Evolutionary conservation across 78 protist species (phyloP).

Genomic region (Chrysochromulina parva): DNA sequence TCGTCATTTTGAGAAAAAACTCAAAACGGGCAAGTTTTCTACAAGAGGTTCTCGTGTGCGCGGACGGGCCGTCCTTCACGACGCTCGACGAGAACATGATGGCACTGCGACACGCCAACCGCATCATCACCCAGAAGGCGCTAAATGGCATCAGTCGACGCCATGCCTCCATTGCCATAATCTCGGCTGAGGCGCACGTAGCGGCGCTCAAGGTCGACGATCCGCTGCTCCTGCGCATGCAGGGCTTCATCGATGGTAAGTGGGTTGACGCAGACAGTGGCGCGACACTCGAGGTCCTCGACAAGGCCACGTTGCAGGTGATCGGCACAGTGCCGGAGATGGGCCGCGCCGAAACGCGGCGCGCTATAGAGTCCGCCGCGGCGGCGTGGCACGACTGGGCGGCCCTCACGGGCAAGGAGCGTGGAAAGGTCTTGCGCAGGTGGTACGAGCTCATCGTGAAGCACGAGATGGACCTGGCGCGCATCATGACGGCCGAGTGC

Average conservation of each 20-base stretch:
- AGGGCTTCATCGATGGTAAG: neutral
- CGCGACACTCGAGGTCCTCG: neutral
- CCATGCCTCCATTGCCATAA: too few relatives aligned
- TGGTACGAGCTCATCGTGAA: neutral
- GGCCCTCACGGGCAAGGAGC: neutral
- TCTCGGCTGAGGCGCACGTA: neutral
- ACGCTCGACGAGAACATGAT: too few relatives aligned
- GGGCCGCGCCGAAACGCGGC: neutral
- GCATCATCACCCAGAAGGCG: too few relatives aligned
- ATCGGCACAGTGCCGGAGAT: neutral
- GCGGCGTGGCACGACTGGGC: neutral
- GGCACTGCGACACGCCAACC: too few relatives aligned
- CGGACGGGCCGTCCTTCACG: too few relatives aligned
- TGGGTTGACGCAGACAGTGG: neutral
- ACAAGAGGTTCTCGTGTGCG: too few relatives aligned
- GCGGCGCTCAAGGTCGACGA: neutral
- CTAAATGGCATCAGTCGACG: too few relatives aligned
- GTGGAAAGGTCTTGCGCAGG: neutral
- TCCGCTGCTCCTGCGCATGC: neutral
- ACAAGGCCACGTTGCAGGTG: neutral
- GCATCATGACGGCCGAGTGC: conserved; percentile 31
- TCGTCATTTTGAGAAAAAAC: too few relatives aligned
- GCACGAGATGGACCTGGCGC: conserved; percentile 17
- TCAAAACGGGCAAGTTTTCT: too few relatives aligned
- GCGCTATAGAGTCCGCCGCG: neutral